These are phyloP conservation scores for Suillus americanus DNA, from an alignment of 768 basidiomycete genomes.

Conservation along the genomic window DNA sequence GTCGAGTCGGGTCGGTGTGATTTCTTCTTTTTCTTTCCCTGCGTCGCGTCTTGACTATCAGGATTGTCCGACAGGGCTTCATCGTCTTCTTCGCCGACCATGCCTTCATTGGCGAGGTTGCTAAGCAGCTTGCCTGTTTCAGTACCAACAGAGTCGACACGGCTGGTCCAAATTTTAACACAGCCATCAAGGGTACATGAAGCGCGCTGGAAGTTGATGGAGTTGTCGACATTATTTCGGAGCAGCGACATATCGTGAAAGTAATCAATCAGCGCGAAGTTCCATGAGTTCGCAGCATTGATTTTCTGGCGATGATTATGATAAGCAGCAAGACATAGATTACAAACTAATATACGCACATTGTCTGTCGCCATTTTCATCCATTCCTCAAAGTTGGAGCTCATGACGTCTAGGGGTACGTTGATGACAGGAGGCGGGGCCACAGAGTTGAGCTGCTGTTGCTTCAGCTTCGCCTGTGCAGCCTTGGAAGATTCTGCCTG, in stretches of 20 bases:
- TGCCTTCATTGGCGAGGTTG: slow-evolving; percentile 74
- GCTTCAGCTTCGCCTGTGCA: slow-evolving; percentile 52
- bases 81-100: slow-evolving; percentile 56
- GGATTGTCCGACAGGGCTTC: slow-evolving; percentile 59
- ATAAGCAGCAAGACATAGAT: neutral
- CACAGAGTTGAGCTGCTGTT: slow-evolving; percentile 60
- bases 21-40: slow-evolving; percentile 60
- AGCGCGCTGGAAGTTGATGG: slow-evolving; percentile 99
- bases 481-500: slow-evolving; percentile 41
- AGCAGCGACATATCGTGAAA: slow-evolving; percentile 98
- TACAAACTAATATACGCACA: slow-evolving; percentile 47
- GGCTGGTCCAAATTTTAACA: slow-evolving; percentile 98
- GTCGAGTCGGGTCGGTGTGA: slow-evolving; percentile 75
- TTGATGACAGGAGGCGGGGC: slow-evolving; percentile 56
- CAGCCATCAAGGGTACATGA: slow-evolving; percentile 97
- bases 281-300: slow-evolving; percentile 96
- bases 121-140: slow-evolving; percentile 95
- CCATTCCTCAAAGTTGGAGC: slow-evolving; percentile 96
- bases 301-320: slow-evolving; percentile 75
- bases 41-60: slow-evolving; percentile 64
- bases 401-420: slow-evolving; percentile 81
- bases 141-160: slow-evolving; percentile 94
- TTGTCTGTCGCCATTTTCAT: slow-evolving; percentile 99
- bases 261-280: slow-evolving; percentile 96
- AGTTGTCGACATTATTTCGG: slow-evolving; percentile 89